These are phyloP conservation scores for Auriscalpium microsporum DNA, from an alignment of 768 basidiomycete species.

Conservation along the genomic window DNA sequence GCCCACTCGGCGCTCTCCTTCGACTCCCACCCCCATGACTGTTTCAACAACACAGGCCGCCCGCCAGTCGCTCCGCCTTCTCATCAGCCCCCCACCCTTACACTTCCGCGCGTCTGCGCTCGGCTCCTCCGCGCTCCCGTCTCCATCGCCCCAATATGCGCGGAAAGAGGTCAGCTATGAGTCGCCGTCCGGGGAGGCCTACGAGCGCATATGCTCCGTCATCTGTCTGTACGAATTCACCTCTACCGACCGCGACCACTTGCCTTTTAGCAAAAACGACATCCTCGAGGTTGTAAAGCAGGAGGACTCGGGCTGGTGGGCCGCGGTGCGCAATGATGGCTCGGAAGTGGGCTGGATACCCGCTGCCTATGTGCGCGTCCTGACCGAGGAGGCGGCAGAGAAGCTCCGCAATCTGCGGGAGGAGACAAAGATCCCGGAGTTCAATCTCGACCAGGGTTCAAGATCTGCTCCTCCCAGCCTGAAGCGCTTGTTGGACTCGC, in stretches of 20 bases:
- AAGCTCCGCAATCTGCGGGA: conserved; percentile 35
- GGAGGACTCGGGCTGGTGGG: conserved; percentile 78
- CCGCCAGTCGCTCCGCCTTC: conserved; percentile 8
- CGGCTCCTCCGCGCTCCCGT: background rate
- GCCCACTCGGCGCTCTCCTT: background rate
- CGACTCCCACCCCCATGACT: conserved; percentile 6
- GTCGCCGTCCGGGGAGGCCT: conserved; percentile 20
- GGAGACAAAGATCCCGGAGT: conserved; percentile 35
- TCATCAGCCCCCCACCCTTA: conserved; percentile 1
- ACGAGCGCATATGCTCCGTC: conserved; percentile 39
- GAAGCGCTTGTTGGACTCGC: conserved; percentile 9
- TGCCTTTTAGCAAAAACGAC: conserved; percentile 58
- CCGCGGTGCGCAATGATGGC: conserved; percentile 50
- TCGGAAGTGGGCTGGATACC: conserved; percentile 69
- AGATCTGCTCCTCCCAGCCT: conserved; percentile 28
- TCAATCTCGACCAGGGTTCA: conserved; percentile 38
- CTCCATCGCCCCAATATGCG: background rate
- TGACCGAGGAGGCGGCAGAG: conserved; percentile 44
- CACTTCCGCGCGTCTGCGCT: background rate
- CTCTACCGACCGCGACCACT: conserved; percentile 50
- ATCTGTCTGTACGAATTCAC: conserved; percentile 63
- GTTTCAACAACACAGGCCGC: background rate
- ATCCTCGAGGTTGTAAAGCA: conserved; percentile 59
- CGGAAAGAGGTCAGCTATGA: conserved; percentile 9
- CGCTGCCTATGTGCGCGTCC: conserved; percentile 52